A percentile compares a stretch with the other conserved stretches of the same genome.
Conservation (phyloP, 768 basidiomycete species). For the Suillus placidus region DNA sequence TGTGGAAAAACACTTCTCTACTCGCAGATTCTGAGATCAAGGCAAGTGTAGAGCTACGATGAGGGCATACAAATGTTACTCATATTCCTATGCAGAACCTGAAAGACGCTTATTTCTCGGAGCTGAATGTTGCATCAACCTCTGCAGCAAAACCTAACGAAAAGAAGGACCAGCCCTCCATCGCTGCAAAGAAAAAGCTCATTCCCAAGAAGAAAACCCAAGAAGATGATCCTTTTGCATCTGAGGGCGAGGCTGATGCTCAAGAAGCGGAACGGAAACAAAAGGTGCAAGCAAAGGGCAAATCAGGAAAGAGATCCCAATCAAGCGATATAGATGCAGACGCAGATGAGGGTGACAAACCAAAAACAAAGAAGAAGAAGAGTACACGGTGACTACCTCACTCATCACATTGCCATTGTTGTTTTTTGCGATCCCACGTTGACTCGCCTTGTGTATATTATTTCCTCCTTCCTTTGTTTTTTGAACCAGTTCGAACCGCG, state of each 20-base stretch:
- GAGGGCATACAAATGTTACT: neutral
- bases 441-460: conserved; percentile 1
- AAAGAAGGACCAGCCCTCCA: conserved; percentile 23
- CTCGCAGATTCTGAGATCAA: conserved; percentile 64
- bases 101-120: conserved; percentile 63
- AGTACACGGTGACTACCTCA: neutral
- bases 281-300: neutral
- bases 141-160: conserved; percentile 24
- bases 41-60: conserved; percentile 37
- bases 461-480: neutral
- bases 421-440: neutral
- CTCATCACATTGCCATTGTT: neutral
- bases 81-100: conserved; percentile 46
- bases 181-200: conserved; percentile 39
- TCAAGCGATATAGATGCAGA: neutral
- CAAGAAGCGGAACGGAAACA: conserved; percentile 2
- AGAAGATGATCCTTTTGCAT: conserved; percentile 60
- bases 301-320: neutral
- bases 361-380: conserved; percentile 1
- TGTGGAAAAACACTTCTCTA: conserved; percentile 68
- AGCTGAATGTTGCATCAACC: conserved; percentile 36
- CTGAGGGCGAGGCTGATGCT: conserved; percentile 43
- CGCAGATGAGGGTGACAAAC: neutral
- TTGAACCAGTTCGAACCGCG: neutral
- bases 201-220: conserved; percentile 48